phyloP scores from a whole-genome alignment of 2,329 filamentous ascomycete genomes.

The Aureobasidium sp. region DNA sequence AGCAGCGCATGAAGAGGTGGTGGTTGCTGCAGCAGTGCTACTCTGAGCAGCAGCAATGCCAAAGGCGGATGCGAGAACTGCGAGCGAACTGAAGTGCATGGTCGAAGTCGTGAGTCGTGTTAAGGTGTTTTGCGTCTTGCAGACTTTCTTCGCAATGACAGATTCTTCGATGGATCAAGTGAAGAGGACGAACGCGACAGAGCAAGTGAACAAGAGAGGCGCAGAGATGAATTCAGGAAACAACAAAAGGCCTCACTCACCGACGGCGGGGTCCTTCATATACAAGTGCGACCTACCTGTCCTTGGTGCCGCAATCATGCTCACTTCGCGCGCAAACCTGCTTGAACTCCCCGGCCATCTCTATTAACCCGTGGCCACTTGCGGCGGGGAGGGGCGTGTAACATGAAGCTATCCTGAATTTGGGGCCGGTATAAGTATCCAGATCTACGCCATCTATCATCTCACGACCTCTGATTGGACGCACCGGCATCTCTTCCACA shows the following conservation, averaged over 20 bases:
- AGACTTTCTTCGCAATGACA: too few relatives aligned
- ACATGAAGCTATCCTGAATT: conserved; percentile 3
- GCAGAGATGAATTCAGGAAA: not conserved
- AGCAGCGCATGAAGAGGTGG: conserved; percentile 26
- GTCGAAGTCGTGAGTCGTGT: not conserved
- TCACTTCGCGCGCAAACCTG: not conserved
- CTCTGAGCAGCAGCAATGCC: conserved; percentile 25
- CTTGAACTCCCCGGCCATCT: not conserved
- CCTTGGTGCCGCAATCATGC: not conserved
- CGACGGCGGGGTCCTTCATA: not conserved
- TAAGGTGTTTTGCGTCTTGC: not conserved
- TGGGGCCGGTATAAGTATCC: conserved; percentile 3
- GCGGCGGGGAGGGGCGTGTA: conserved; percentile 6
- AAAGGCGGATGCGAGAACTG: conserved; percentile 31
- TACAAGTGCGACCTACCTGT: not conserved
- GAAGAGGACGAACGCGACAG: not conserved
- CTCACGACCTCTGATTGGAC: not conserved
- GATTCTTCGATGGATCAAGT: not conserved
- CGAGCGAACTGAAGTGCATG: conserved; percentile 16
- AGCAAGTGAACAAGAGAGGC: not conserved
- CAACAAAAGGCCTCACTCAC: not conserved
- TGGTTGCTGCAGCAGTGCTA: conserved; percentile 24
- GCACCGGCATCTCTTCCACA: not conserved
- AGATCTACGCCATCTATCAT: conserved; percentile 2
- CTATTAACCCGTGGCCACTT: not conserved